Evolutionary conservation across 2,329 filamentous ascomycete species (phyloP), one percentile per base, ranked within the genome.

Genomic region (Hortaea werneckii): DNA sequence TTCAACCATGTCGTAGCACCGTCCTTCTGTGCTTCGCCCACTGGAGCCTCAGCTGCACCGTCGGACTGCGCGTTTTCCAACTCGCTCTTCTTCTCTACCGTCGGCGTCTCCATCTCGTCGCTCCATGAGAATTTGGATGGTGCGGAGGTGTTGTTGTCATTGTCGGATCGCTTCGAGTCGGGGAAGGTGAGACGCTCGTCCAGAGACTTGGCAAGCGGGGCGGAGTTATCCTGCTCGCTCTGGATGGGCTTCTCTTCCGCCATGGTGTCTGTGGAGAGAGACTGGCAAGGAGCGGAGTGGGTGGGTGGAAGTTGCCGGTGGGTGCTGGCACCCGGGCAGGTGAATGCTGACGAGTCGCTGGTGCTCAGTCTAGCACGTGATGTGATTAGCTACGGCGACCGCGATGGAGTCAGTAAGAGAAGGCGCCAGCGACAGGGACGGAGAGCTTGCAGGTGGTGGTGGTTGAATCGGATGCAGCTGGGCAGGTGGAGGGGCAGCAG

Each of bases 1-100:
- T 63, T 62, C 49, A 67, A 62, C 42, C 59, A 62, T 37, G 58
- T 58, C 9, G 64, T 64, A 10, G 69, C 66, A 47, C 75, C 75
- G 58, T 78, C 75, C 6, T 44, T 53, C 48, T 62, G 59, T n/a
- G 58, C 52, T 34, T 49, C 45, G 8, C 48, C 52, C 20, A 59
- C n/a, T 10, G 46, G 46, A 8, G 29, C 28, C 12, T 50, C 34
- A 7, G 41, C 47, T 29, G 35, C 37, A 27, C 40, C 49, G 35
- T 46, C 48, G 29, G 40, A 35, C 35, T 44, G 34, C 11, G 46
- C 26, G n/a, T 49, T 40, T 20, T 43, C n/a, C 29, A 40, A 42
- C 37, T 42, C 43, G 29, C 37, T 47, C 30, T 52, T 47, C 44
- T 54, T 48, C 45, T 56, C 44, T 12, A 45, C 37, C 13, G 47